Conservation (phyloP, 352 stramenopile species). For the Globisporangium takayamanum region DNA sequence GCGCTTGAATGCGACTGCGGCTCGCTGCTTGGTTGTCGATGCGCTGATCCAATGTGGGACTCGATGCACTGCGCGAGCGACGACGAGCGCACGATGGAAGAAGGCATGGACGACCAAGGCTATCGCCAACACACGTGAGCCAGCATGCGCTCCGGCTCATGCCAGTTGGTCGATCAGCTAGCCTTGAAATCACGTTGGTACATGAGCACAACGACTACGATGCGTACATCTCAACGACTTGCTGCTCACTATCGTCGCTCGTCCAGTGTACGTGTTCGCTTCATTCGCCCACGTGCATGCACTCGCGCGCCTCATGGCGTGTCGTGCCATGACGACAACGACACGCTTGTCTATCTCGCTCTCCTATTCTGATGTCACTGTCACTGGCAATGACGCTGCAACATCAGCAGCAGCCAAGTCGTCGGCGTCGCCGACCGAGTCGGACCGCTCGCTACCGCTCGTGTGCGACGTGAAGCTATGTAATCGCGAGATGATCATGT, state of each 20-base stretch:
- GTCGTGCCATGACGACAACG: too few relatives aligned
- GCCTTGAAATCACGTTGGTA: neutral
- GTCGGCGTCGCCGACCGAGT: slow-evolving; percentile 35
- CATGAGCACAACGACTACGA: too few relatives aligned
- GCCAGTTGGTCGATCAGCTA: too few relatives aligned
- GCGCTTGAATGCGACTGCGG: slow-evolving; percentile 21
- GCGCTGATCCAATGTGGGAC: slow-evolving; percentile 28
- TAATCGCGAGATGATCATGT: slow-evolving; percentile 91
- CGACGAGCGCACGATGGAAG: slow-evolving; percentile 11
- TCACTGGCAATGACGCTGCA: neutral
- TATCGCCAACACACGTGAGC: slow-evolving; percentile 24
- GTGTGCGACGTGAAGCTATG: slow-evolving; percentile 60
- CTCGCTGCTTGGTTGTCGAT: slow-evolving; percentile 18
- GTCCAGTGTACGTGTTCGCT: too few relatives aligned
- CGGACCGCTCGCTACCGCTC: slow-evolving; percentile 37
- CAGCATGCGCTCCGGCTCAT: too few relatives aligned
- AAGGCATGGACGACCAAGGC: slow-evolving; percentile 32
- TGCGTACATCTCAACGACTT: too few relatives aligned
- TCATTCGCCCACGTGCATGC: too few relatives aligned
- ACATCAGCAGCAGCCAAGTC: slow-evolving; percentile 6
- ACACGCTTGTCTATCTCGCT: neutral
- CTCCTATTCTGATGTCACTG: neutral
- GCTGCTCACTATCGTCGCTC: too few relatives aligned
- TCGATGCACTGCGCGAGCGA: slow-evolving; percentile 2
- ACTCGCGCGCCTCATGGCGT: too few relatives aligned